Percentiles rank a stretch among this genome's conserved stretches.
These are phyloP conservation scores for Debaryomyces castellii DNA, from an alignment of 805 yeast species.

Conservation along the genomic window DNA sequence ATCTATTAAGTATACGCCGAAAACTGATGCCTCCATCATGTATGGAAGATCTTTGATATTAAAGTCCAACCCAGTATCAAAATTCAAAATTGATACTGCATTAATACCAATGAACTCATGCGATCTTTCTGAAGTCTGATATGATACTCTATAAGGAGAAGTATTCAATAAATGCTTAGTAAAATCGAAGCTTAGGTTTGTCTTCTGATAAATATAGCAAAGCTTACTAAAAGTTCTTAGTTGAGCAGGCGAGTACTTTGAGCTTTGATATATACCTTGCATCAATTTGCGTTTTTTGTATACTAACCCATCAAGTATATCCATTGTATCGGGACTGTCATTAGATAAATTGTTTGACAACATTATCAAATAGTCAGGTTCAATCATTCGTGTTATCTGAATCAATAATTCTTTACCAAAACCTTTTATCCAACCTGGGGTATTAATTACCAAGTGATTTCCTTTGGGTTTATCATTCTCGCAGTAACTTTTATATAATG, in stretches of 20 bases:
- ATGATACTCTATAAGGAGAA: slow-evolving; percentile 29
- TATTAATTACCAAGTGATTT: slow-evolving; percentile 58
- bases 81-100: slow-evolving; percentile 23
- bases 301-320: slow-evolving; percentile 24
- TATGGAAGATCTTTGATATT: slow-evolving; percentile 20
- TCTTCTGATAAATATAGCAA: slow-evolving; percentile 50
- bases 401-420: slow-evolving; percentile 69
- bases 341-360: slow-evolving; percentile 31
- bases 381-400: slow-evolving; percentile 40
- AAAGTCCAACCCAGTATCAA: slow-evolving; percentile 16
- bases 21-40: slow-evolving; percentile 42
- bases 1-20: slow-evolving; percentile 36
- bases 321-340: slow-evolving; percentile 24
- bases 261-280: slow-evolving; percentile 31
- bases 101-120: slow-evolving; percentile 20
- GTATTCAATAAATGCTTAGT: slow-evolving; percentile 17
- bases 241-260: slow-evolving; percentile 50
- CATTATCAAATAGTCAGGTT: slow-evolving; percentile 59
- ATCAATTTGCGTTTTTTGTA: slow-evolving; percentile 25
- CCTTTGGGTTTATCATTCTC: slow-evolving; percentile 18
- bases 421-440: slow-evolving; percentile 93
- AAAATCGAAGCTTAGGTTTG: slow-evolving; percentile 19
- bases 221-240: slow-evolving; percentile 51
- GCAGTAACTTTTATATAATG: slow-evolving; percentile 36
- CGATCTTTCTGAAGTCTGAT: slow-evolving; percentile 11